phyloP scores from a whole-genome alignment of 2,329 filamentous ascomycete species.

The Phyllosticta citriasiana region DNA sequence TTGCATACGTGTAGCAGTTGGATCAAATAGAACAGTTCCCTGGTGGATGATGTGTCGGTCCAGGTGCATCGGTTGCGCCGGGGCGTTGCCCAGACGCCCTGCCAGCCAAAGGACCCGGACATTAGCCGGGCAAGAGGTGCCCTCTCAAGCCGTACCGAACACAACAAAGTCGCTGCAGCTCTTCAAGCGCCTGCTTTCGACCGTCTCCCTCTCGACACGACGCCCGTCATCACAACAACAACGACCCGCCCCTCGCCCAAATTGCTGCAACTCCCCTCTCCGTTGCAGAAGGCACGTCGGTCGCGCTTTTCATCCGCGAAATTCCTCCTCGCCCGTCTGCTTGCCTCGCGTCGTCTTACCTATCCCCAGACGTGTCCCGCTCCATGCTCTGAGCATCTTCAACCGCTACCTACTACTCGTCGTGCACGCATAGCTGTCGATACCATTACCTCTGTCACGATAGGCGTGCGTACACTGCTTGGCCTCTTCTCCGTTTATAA shows the following conservation, averaged over 20 bases:
- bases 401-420: conserved; percentile 8
- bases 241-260: background rate
- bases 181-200: conserved; percentile 17
- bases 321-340: background rate
- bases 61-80: too few species aligned
- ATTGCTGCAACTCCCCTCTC: background rate
- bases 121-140: too few species aligned
- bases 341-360: background rate
- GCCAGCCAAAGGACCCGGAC: too few species aligned
- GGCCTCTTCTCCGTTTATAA: background rate
- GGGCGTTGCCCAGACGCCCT: too few species aligned
- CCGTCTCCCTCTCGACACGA: conserved; percentile 15
- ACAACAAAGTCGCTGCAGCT: conserved; percentile 24
- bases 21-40: too few species aligned
- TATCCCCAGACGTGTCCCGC: background rate
- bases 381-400: conserved; percentile 10
- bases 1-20: background rate
- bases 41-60: too few species aligned
- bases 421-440: conserved; percentile 19
- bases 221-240: conserved; percentile 11
- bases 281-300: conserved; percentile 5
- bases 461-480: conserved; percentile 22
- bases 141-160: background rate
- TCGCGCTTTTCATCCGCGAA: background rate
- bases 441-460: conserved; percentile 24